Evolutionary conservation across 2,329 filamentous ascomycete genomes (phyloP), one percentile per base, ranked within the genome.

Genomic region (Penicillium janthinellum): DNA sequence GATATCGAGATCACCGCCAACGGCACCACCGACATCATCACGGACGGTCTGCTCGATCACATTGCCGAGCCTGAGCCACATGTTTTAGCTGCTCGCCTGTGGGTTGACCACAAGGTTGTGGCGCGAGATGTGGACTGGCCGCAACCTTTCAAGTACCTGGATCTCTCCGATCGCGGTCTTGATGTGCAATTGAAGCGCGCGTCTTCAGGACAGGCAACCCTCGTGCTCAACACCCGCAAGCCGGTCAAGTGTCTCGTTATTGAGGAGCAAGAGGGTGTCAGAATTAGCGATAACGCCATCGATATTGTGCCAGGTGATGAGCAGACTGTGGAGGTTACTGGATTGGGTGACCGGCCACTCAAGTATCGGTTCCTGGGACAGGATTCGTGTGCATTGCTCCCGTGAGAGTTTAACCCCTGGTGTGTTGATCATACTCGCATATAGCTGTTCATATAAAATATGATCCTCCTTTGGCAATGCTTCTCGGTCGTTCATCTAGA

Each of bases 211-310:
- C 53, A 64, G 57, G 64, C 54, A 1, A 78, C 84, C 38, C 42
- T 66, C n/a, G 66, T 73, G 34, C 76, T 86, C 64, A 80, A 69
- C 63, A 78, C 81, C 5, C 67, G 75, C 49, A 82, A 81, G 70
- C 84, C 84, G 1, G 84, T 84, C 2, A 87, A 86, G 64, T 84
- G 84, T 12, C 71, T 86, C n/a, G 84, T 86, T 4, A 85, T 86
- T 63, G 84, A 86, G 69, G 84, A 86, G 67, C 72, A 82, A 54
- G 79, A 83, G 55, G 83, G 82, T 11, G 79, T 86, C 44, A 75
- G 79, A 12, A 71, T 85, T 20, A 78, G 81, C 54, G 84, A 86
- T 68, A 86, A 82, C 67, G 84, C 82, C 8, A 77, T 87, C 55
- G 84, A 86, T 67, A 70, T 86, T 59, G 81, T 85, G 5, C 84